phyloP scores from a whole-genome alignment of 768 basidiomycete genomes.

The Candolleomyces aberdarensis region DNA sequence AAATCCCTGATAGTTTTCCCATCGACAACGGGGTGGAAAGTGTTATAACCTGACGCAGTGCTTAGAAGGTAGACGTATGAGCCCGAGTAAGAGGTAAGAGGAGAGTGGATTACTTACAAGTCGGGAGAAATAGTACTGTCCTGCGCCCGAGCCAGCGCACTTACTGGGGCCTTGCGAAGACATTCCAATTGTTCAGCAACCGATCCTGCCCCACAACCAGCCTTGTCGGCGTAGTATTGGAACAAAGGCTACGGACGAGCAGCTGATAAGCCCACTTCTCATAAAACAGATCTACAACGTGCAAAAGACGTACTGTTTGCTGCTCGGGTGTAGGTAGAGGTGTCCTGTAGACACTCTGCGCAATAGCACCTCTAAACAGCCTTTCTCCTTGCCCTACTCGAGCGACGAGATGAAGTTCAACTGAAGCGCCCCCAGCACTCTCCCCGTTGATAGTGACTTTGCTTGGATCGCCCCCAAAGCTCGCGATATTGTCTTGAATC shows the following conservation, averaged over 20 bases:
- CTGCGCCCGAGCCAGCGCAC: constrained; percentile 51
- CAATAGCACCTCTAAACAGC: constrained; percentile 55
- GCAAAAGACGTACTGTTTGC: constrained; percentile 38
- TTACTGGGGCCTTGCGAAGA: constrained; percentile 47
- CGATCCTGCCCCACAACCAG: constrained; percentile 44
- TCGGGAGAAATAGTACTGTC: constrained; percentile 38
- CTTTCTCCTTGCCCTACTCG: constrained; percentile 24
- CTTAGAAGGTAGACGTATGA: constrained; percentile 16
- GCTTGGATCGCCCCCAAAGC: constrained; percentile 61
- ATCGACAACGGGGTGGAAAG: constrained; percentile 55
- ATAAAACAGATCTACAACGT: not conserved
- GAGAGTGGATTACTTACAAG: constrained; percentile 33
- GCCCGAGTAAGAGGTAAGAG: not conserved
- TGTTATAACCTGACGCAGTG: constrained; percentile 38
- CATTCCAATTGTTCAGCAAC: constrained; percentile 39
- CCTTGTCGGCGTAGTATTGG: constrained; percentile 43
- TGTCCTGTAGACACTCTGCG: constrained; percentile 56
- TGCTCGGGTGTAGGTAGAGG: constrained; percentile 51
- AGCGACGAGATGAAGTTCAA: constrained; percentile 57
- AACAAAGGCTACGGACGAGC: constrained; percentile 43
- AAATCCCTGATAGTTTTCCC: constrained; percentile 47
- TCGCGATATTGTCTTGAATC: constrained; percentile 57
- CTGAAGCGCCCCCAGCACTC: constrained; percentile 54
- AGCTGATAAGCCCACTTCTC: not conserved
- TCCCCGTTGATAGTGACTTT: constrained; percentile 62